Conservation (phyloP, 306 rosid genomes). For the Abrus precatorius region DNA sequence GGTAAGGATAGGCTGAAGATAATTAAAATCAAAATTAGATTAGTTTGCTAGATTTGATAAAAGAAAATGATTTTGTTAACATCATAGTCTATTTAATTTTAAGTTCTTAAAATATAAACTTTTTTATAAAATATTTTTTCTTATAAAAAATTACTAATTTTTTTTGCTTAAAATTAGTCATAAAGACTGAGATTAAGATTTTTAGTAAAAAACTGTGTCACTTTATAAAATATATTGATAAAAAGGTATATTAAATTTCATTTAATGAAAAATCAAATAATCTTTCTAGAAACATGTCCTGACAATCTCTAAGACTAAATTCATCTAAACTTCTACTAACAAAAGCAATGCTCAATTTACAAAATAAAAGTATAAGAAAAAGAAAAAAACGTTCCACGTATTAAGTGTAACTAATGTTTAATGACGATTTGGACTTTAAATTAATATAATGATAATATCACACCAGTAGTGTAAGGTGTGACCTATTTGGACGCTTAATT, state of each 20-base stretch:
- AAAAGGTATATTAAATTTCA: neutral
- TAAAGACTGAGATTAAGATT: too few species aligned
- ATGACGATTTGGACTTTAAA: conserved; percentile 1
- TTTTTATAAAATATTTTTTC: too few species aligned
- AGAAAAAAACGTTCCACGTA: too few species aligned
- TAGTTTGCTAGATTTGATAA: too few species aligned
- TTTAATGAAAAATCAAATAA: neutral
- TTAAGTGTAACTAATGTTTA: neutral
- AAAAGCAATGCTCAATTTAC: neutral
- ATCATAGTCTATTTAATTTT: too few species aligned
- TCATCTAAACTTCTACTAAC: neutral
- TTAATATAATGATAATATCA: neutral
- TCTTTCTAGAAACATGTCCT: neutral
- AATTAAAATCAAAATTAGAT: neutral
- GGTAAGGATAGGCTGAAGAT: neutral
- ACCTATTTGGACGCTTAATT: neutral
- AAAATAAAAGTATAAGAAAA: too few species aligned
- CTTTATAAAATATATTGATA: neutral
- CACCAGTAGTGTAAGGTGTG: neutral
- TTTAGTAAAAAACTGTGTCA: neutral
- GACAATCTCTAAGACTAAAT: neutral
- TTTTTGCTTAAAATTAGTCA: too few species aligned
- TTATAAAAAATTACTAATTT: too few species aligned
- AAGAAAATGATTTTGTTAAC: too few species aligned
- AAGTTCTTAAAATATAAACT: too few species aligned